Conservation (phyloP, 768 basidiomycete species). For the Tylopilus sp. region DNA sequence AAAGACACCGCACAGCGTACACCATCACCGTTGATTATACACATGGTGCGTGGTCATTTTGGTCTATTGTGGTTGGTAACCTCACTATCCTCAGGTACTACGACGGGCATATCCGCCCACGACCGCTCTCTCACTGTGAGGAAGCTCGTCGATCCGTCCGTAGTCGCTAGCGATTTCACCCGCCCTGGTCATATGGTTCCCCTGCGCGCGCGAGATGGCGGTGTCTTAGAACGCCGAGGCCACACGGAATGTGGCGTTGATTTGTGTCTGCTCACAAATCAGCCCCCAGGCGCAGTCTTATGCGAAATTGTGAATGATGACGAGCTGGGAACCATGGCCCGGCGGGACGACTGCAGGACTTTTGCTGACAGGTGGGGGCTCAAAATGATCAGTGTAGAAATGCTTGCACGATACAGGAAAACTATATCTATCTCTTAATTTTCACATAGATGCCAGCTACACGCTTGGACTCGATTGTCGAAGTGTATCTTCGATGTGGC, state of each 20-base stretch:
- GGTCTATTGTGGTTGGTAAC: not conserved
- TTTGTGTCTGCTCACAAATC: constrained; percentile 70
- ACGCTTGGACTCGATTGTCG: not conserved
- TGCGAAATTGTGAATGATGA: constrained; percentile 97
- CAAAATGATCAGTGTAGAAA: constrained; percentile 93
- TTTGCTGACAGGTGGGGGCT: constrained; percentile 90
- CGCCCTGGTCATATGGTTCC: constrained; percentile 97
- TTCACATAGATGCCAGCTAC: not conserved
- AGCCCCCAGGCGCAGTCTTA: constrained; percentile 67
- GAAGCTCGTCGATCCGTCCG: constrained; percentile 64
- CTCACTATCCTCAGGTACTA: constrained; percentile 54
- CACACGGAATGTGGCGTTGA: constrained; percentile 94
- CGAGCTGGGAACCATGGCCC: constrained; percentile 85
- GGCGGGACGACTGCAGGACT: constrained; percentile 85
- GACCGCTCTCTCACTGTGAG: constrained; percentile 88
- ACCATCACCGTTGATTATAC: constrained; percentile 94
- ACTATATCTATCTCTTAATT: not conserved
- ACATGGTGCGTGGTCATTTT: constrained; percentile 50
- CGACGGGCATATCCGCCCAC: constrained; percentile 95
- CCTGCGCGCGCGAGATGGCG: constrained; percentile 80
- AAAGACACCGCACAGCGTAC: constrained; percentile 91
- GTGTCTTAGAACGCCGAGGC: constrained; percentile 81
- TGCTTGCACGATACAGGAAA: constrained; percentile 50
- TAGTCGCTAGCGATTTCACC: constrained; percentile 67
- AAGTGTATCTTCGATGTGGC: not conserved